Percentiles rank a stretch among this genome's conserved stretches.
Evolutionary conservation across 768 basidiomycete genomes (phyloP).

Genomic region (Collybia mongolica): DNA sequence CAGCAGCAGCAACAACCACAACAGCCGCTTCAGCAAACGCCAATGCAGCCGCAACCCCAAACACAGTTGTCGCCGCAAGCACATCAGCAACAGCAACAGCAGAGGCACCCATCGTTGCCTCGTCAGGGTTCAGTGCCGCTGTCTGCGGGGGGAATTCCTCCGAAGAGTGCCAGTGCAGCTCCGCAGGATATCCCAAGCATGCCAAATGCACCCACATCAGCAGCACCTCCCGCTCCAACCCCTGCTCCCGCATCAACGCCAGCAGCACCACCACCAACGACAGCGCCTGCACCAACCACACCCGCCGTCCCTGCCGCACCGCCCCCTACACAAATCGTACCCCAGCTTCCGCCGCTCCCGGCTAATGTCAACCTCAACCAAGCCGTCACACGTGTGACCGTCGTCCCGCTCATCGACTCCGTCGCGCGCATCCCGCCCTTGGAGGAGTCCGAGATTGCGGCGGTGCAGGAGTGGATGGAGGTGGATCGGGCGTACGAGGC

Average conservation of each 20-base stretch:
- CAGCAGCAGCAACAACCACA: slow-evolving; percentile 2
- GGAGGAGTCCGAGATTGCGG: slow-evolving; percentile 42
- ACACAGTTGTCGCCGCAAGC: neutral
- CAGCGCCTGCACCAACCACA: slow-evolving; percentile 2
- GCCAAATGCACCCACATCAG: neutral
- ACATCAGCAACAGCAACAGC: neutral
- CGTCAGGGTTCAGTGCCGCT: slow-evolving; percentile 6
- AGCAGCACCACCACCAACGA: slow-evolving; percentile 7
- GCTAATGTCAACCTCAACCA: slow-evolving; percentile 48
- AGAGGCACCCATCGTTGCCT: slow-evolving; percentile 9
- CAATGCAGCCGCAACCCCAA: neutral
- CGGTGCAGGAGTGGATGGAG: slow-evolving; percentile 63
- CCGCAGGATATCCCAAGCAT: neutral
- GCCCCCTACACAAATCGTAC: slow-evolving; percentile 5
- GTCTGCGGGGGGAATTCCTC: slow-evolving; percentile 7
- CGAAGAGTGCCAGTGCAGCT: neutral
- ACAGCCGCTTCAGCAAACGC: slow-evolving; percentile 1
- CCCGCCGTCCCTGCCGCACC: slow-evolving; percentile 6
- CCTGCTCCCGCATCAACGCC: slow-evolving; percentile 5
- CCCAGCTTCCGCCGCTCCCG: slow-evolving; percentile 31
- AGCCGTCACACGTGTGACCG: slow-evolving; percentile 55
- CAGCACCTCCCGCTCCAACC: slow-evolving; percentile 5
- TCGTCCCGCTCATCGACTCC: slow-evolving; percentile 60
- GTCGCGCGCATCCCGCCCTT: slow-evolving; percentile 54
- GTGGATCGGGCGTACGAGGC: slow-evolving; percentile 61